These are phyloP conservation scores for Pseudotsuga menziesii DNA, from an alignment of 75 land plant species.

Conservation along the genomic window DNA sequence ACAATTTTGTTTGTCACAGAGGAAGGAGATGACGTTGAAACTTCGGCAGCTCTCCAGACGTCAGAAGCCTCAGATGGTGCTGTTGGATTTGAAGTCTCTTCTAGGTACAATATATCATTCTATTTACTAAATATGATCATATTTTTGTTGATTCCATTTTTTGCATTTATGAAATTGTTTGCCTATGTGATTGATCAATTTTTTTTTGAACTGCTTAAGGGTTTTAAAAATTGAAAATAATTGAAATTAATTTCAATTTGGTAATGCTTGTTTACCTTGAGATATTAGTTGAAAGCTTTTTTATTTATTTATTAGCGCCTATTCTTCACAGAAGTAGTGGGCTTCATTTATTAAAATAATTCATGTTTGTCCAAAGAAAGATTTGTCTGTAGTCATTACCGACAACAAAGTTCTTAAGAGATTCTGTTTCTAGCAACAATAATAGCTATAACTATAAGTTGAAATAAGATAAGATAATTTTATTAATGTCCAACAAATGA, in stretches of 20 bases:
- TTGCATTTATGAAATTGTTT: background rate
- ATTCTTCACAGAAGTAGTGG: background rate
- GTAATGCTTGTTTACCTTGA: background rate
- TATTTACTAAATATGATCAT: background rate
- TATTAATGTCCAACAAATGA: too few species aligned
- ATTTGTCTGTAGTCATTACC: too few species aligned
- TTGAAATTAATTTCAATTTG: background rate
- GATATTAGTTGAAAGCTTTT: background rate
- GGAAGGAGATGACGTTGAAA: slow-evolving; percentile 59
- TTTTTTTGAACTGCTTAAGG: background rate
- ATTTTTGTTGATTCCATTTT: background rate
- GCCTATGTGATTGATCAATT: background rate
- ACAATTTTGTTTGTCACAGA: background rate
- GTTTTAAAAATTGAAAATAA: background rate
- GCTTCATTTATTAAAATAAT: background rate
- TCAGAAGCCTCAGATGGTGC: slow-evolving; percentile 57
- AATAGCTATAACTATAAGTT: background rate
- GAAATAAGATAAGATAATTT: background rate
- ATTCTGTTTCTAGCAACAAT: too few species aligned
- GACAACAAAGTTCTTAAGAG: too few species aligned
- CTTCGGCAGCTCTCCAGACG: slow-evolving; percentile 35
- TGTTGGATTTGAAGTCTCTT: slow-evolving; percentile 53
- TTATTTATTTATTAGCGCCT: background rate
- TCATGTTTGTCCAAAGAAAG: background rate
- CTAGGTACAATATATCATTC: slow-evolving; percentile 34